Percentiles rank a stretch among this genome's conserved stretches.
Conservation (phyloP, 2,329 filamentous ascomycete genomes). For the Mycosphaerelloides madeirae region DNA sequence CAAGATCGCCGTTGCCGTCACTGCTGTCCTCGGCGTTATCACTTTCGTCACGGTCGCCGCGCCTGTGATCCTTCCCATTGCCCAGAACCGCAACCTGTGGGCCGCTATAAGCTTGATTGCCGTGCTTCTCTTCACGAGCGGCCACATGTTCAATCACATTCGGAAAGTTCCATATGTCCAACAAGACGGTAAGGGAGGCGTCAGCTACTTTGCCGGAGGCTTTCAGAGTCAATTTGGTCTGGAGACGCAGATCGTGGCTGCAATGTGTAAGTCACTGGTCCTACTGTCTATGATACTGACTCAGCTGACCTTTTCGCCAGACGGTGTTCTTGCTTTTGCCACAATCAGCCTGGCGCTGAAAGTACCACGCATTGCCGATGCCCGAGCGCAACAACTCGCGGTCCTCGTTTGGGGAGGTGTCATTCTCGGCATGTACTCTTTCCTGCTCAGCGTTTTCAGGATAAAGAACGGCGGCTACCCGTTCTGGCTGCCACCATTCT, state of each 20-base stretch:
- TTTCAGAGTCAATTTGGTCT: slow-evolving; percentile 93
- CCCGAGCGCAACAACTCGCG: slow-evolving; percentile 71
- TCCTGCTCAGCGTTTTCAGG: slow-evolving; percentile 88
- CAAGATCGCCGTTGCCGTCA: slow-evolving; percentile 63
- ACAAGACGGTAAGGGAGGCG: slow-evolving; percentile 76
- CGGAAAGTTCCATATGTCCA: slow-evolving; percentile 89
- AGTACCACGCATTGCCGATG: slow-evolving; percentile 79
- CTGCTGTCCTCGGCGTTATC: slow-evolving; percentile 62
- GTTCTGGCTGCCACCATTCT: slow-evolving; percentile 89
- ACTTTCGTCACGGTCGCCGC: slow-evolving; percentile 67
- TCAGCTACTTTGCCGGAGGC: slow-evolving; percentile 83
- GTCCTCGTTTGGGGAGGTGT: slow-evolving; percentile 74
- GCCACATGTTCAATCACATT: slow-evolving; percentile 99
- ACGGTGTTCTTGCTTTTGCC: slow-evolving; percentile 78
- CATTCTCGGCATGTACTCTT: slow-evolving; percentile 82
- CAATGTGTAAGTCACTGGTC: slow-evolving; percentile 67
- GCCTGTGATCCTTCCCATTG: slow-evolving; percentile 72
- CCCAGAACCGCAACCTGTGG: slow-evolving; percentile 92
- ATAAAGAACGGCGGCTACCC: slow-evolving; percentile 94
- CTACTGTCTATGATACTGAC: neutral
- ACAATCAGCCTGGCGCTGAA: slow-evolving; percentile 88
- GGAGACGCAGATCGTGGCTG: slow-evolving; percentile 92
- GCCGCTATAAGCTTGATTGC: slow-evolving; percentile 81
- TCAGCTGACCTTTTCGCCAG: slow-evolving; percentile 39
- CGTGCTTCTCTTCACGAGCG: slow-evolving; percentile 88